Evolutionary conservation across 768 basidiomycete species (phyloP), one percentile per base, ranked within the genome.

Genomic region (Tricholoma saponaceum): DNA sequence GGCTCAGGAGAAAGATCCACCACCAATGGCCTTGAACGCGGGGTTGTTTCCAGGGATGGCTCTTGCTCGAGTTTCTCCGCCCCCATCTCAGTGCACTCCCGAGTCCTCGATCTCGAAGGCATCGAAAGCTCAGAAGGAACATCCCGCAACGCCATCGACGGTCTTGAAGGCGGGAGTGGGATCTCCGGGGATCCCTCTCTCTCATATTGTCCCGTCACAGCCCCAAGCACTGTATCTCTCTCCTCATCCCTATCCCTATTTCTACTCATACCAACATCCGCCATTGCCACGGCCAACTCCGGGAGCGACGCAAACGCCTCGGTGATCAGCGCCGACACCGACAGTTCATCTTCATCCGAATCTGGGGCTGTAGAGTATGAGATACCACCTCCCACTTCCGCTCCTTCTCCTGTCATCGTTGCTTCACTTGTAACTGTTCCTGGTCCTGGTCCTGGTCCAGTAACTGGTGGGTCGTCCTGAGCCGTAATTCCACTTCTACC

Each of bases 301-400:
- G 54, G 26, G 1, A 47, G 43, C 13, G 57, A 58, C 7, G 43
- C 35, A 20, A 53, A 63, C 3, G 54, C 49, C 26, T 57, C 51
- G 0, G 55, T 52, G 37, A 61, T 37, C 47, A 61, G 28, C 4
- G 46, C 49, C 10, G 53, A 46, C 18, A 61, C 56, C 2, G 58
- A 61, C n/a, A 58, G 26, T 47, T 59, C 59, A 0, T 57, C 60
- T 13, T 58, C 51, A 9, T 57, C 58, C 22, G 52, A 58, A 30
- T 52, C 52, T 12, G 52, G 25, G 5, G 32, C 25, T 4, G 25
- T 23, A 13, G 25, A 39, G 37, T n/a, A n/a, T 20, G 41, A 4
- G 41, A 20, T 43, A 43, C 22, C 18, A 20, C 14, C 13, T 37
- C 16, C 14, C n/a, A n/a, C n/a, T n/a, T n/a, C n/a, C n/a, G n/a